Base-by-base conservation (phyloP, 257 asterid species). In the Paulownia fortunei region DNA sequence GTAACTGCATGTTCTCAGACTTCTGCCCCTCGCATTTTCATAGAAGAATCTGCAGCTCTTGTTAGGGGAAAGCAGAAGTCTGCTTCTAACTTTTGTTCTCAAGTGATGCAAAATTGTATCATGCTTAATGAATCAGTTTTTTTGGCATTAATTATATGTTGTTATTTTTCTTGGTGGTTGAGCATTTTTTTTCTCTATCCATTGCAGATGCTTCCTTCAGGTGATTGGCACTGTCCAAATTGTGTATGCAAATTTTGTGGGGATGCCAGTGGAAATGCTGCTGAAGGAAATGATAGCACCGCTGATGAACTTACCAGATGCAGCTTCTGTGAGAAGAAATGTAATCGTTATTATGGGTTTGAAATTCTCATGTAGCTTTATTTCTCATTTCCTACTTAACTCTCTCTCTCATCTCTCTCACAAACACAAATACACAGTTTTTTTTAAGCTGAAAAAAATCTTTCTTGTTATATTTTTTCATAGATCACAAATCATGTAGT, bases 211-310 rank as follows among this genome's bases (percentile, higher is more conserved):
- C 96, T 90, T 85, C 98, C 98, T 47, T 79, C 73, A 16, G 98
- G 97, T 66, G 97, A 92, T 90, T 94, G 98, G 98, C 97, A 92
- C 80, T 94, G 98, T 84, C 96, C 94, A 74, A 89, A 88, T 80
- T 94, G 97, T 86, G 78, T 79, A 2, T 94, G 98, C 89, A 90
- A 88, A 86, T 87, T 90, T 80, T 94, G 97, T 86, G 93, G 89
- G 78, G 80, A 84, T 61, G 81, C 90, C 44, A 61, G 73, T 78
- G 82, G 73, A 66, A 75, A 26, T 81, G 84, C 64, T 62, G 58
- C 75, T 63, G 87, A 82, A 64, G 90, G 77, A 61, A 82, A 66
- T 23, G 77, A 59, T 72, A 72, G 21, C 67, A 71, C 78, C 81
- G 82, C 73, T 52, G 81, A 84, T 79, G 87, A 84, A 77, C 94